Evolutionary conservation across 768 basidiomycete genomes (phyloP).

Genomic region (Amanita phalloides): DNA sequence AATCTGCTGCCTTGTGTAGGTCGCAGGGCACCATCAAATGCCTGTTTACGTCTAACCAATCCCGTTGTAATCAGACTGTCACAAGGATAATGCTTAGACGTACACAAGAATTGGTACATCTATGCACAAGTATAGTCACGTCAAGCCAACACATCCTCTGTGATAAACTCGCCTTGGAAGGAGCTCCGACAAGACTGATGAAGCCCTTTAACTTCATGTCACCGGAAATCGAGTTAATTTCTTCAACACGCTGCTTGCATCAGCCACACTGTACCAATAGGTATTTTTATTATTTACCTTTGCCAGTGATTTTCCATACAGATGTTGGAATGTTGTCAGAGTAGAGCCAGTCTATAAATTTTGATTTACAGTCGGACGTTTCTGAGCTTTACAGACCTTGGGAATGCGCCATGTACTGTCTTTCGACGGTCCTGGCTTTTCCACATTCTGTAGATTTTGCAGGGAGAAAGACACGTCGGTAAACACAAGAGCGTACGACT

Average conservation of each 20-base stretch:
- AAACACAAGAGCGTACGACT: conserved; percentile 63
- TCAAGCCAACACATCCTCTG: neutral
- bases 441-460: conserved; percentile 36
- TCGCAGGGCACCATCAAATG: conserved; percentile 60
- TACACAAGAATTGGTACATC: conserved; percentile 86
- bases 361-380: neutral
- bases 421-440: conserved; percentile 24
- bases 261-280: conserved; percentile 1
- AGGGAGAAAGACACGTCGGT: conserved; percentile 61
- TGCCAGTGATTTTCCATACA: conserved; percentile 64
- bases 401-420: conserved; percentile 48
- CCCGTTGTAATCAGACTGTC: neutral
- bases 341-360: conserved; percentile 47
- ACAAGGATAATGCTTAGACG: conserved; percentile 14
- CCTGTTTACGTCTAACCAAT: conserved; percentile 61
- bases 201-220: conserved; percentile 66
- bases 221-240: conserved; percentile 38
- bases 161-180: conserved; percentile 46
- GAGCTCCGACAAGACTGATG: conserved; percentile 67
- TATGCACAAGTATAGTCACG: conserved; percentile 20
- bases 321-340: conserved; percentile 55
- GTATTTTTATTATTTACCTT: conserved; percentile 34
- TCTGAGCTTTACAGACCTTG: conserved; percentile 34
- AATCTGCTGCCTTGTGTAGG: conserved; percentile 59
- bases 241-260: conserved; percentile 50